These are phyloP conservation scores for Rhizophagus prolifer DNA, from an alignment of 192 early-diverging fungal species.

Conservation along the genomic window DNA sequence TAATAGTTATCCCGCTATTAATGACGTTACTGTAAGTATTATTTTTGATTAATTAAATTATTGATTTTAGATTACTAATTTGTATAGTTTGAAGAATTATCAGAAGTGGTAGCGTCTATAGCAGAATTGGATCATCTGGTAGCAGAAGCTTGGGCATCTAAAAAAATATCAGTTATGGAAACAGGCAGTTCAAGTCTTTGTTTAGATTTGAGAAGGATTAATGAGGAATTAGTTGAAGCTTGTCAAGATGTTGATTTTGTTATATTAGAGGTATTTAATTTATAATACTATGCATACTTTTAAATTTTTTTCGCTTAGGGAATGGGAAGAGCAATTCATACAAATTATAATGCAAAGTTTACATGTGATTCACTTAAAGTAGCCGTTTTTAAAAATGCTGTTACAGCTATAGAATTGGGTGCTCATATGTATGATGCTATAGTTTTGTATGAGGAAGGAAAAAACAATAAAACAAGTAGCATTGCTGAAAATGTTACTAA, in stretches of 20 bases:
- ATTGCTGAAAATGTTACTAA: too few species aligned
- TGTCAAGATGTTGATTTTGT: constrained; percentile 67
- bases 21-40: constrained; percentile 68
- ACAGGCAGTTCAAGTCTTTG: constrained; percentile 75
- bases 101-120: constrained; percentile 45
- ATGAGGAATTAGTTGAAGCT: constrained; percentile 55
- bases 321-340: constrained; percentile 81
- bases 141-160: constrained; percentile 25
- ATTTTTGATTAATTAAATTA: neutral
- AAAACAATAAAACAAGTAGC: neutral
- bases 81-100: constrained; percentile 52
- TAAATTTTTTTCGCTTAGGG: constrained; percentile 35
- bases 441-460: constrained; percentile 37
- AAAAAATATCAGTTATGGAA: constrained; percentile 54
- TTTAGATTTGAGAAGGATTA: constrained; percentile 64
- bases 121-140: constrained; percentile 47
- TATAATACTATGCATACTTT: constrained; percentile 4
- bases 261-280: constrained; percentile 57
- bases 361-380: constrained; percentile 72
- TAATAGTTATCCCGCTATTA: constrained; percentile 74
- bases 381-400: constrained; percentile 78
- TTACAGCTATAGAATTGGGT: constrained; percentile 63
- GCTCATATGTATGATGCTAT: constrained; percentile 73
- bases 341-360: constrained; percentile 71
- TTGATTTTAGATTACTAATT: neutral